Evolutionary conservation across 2,329 filamentous ascomycete species (phyloP).

Genomic region (Dendryphion nanum): DNA sequence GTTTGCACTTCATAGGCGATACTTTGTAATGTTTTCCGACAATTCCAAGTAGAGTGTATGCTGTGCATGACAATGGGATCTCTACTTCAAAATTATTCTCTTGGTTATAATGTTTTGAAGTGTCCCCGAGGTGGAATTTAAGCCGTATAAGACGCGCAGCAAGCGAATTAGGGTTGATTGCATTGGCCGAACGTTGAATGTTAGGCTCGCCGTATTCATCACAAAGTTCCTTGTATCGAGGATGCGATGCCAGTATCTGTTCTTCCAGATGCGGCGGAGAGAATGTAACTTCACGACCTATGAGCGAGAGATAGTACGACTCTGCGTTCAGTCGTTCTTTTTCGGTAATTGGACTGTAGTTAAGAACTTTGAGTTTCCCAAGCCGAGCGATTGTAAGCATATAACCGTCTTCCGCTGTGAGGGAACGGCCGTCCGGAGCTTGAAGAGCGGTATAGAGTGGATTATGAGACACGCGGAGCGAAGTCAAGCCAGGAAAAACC

Average conservation of each 20-base stretch:
- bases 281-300: conserved; percentile 70
- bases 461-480: conserved; percentile 80
- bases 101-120: conserved; percentile 1
- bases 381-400: conserved; percentile 84
- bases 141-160: conserved; percentile 71
- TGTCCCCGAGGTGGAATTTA: conserved; percentile 48
- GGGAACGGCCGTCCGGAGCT: conserved; percentile 38
- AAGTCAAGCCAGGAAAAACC: conserved; percentile 70
- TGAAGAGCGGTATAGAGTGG: conserved; percentile 69
- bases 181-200: conserved; percentile 49
- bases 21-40: conserved; percentile 69
- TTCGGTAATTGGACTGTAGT: conserved; percentile 66
- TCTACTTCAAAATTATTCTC: conserved; percentile 35
- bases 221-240: conserved; percentile 72
- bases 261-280: conserved; percentile 54
- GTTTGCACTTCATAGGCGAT: conserved; percentile 60
- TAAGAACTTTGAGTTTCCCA: conserved; percentile 64
- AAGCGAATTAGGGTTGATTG: conserved; percentile 72
- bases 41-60: conserved; percentile 79
- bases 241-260: conserved; percentile 62
- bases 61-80: conserved; percentile 73
- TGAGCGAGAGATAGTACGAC: conserved; percentile 86
- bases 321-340: conserved; percentile 85
- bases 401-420: conserved; percentile 74
- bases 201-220: conserved; percentile 70